Evolutionary conservation across 176 grass and related monocot genomes (phyloP).

Genomic region (Carex myosuroides): DNA sequence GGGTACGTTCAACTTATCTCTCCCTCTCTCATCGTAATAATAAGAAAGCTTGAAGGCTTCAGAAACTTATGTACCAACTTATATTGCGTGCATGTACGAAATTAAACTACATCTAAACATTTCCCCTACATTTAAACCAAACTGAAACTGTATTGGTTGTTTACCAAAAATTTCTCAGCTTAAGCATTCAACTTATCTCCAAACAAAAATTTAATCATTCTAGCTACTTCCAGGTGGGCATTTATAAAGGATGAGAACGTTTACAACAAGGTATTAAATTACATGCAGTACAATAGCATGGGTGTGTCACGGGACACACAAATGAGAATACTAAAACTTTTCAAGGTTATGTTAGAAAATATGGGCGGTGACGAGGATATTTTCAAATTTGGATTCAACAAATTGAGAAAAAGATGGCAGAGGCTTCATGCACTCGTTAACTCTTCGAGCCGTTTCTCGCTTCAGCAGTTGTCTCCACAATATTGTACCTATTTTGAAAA

Average conservation of each 20-base stretch:
- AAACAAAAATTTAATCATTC: neutral
- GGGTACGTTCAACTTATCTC: conserved; percentile 35
- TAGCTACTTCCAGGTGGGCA: conserved; percentile 45
- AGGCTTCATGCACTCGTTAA: conserved; percentile 38
- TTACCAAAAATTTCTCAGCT: too few species aligned
- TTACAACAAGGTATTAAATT: conserved; percentile 23
- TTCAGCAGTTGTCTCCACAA: conserved; percentile 42
- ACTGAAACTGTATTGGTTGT: too few species aligned
- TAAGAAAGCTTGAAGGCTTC: neutral
- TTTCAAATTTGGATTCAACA: conserved; percentile 51
- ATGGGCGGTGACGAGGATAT: conserved; percentile 44
- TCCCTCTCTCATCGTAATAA: neutral
- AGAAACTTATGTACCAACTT: neutral
- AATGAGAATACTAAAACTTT: conserved; percentile 45
- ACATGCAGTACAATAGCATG: conserved; percentile 31
- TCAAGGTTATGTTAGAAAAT: conserved; percentile 48
- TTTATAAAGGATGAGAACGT: conserved; percentile 54
- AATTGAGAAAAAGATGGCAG: conserved; percentile 39
- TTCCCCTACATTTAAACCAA: neutral
- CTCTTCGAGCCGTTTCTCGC: conserved; percentile 48
- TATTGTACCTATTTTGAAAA: conserved; percentile 65
- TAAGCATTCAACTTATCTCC: too few species aligned
- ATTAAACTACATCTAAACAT: neutral
- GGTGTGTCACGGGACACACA: conserved; percentile 64
- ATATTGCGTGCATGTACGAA: neutral